phyloP scores from a whole-genome alignment of 192 early-diverging fungal species.

The Backusella morwellensis region DNA sequence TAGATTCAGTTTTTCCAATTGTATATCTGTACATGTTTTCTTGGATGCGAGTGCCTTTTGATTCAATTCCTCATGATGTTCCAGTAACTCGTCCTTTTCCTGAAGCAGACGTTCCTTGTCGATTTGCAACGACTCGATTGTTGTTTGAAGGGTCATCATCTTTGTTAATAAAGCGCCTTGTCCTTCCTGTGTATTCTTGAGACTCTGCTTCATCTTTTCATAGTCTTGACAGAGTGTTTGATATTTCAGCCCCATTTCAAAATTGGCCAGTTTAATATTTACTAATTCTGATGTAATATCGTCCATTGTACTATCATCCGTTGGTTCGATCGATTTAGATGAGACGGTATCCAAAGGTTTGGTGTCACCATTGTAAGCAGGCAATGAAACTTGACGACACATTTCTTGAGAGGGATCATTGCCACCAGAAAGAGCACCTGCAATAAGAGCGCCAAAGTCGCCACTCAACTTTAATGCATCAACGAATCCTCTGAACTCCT shows the following conservation, averaged over 20 bases:
- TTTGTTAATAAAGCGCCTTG: slow-evolving; percentile 35
- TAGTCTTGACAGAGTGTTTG: slow-evolving; percentile 33
- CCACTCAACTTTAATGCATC: slow-evolving; percentile 24
- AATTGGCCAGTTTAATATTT: slow-evolving; percentile 38
- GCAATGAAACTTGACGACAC: not conserved
- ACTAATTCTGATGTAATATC: slow-evolving; percentile 37
- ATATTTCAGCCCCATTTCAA: slow-evolving; percentile 41
- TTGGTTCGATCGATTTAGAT: not conserved
- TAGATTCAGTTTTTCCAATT: slow-evolving; percentile 32
- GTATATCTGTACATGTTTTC: slow-evolving; percentile 33
- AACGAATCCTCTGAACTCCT: slow-evolving; percentile 27
- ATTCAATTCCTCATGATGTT: slow-evolving; percentile 26
- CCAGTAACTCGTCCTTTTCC: slow-evolving; percentile 20
- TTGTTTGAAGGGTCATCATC: slow-evolving; percentile 16
- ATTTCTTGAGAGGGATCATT: not conserved
- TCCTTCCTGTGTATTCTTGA: slow-evolving; percentile 19
- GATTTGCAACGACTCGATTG: slow-evolving; percentile 29
- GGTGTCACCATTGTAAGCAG: not conserved
- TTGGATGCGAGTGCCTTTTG: slow-evolving; percentile 27
- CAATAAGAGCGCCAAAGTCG: slow-evolving; percentile 34
- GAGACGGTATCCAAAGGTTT: not conserved
- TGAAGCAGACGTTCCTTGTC: slow-evolving; percentile 28
- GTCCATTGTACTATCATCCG: not conserved
- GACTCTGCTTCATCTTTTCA: slow-evolving; percentile 19
- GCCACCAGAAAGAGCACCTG: slow-evolving; percentile 26